phyloP scores from a whole-genome alignment of 1,139 yeast species.

The Saccharomyces hybrid region DNA sequence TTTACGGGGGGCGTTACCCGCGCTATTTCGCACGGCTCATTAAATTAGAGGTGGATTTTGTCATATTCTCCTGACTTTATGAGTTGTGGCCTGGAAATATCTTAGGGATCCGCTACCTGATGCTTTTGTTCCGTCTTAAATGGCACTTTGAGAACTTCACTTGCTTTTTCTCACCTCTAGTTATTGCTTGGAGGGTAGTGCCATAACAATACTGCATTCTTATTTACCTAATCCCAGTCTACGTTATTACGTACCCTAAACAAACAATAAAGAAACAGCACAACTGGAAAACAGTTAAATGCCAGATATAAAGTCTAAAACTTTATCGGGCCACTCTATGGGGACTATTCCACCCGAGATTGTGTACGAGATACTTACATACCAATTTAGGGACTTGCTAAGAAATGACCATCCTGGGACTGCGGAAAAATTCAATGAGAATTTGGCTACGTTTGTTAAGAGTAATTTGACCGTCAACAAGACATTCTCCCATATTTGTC shows the following conservation, averaged over 20 bases:
- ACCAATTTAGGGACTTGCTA: slow-evolving; percentile 34
- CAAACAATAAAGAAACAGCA: neutral
- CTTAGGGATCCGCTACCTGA: neutral
- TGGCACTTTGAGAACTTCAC: neutral
- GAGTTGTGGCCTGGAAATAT: neutral
- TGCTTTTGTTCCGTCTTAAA: neutral
- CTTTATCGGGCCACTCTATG: neutral
- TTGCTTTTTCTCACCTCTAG: neutral
- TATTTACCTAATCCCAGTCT: neutral
- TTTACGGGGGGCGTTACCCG: neutral
- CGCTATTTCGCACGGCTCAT: neutral
- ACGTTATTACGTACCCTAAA: neutral
- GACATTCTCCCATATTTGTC: slow-evolving; percentile 32
- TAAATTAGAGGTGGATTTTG: neutral
- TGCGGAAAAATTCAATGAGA: slow-evolving; percentile 31
- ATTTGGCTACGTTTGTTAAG: slow-evolving; percentile 31
- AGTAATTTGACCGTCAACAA: slow-evolving; percentile 33
- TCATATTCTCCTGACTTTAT: neutral
- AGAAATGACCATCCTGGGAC: slow-evolving; percentile 34
- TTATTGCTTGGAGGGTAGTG: neutral
- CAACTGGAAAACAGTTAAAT: neutral
- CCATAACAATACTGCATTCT: neutral
- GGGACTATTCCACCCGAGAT: slow-evolving; percentile 32
- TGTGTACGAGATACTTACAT: slow-evolving; percentile 33
- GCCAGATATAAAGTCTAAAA: neutral